phyloP scores from a whole-genome alignment of 1,139 yeast species.

The Kodamaea ohmeri region DNA sequence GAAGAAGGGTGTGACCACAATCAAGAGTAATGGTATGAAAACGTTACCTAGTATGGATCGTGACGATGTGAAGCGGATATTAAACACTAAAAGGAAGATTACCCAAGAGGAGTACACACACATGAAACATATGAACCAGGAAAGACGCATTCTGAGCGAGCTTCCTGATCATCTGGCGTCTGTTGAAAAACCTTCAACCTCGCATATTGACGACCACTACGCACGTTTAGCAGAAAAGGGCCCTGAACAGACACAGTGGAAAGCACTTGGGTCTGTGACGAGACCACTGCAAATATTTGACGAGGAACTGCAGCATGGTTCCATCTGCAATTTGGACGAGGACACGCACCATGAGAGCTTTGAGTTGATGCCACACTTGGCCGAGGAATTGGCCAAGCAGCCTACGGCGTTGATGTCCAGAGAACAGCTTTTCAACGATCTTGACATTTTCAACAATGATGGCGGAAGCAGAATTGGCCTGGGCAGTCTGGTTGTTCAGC shows the following conservation, averaged over 20 bases:
- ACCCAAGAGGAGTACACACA: slow-evolving; percentile 44
- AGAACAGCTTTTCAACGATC: slow-evolving; percentile 41
- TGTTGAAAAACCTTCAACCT: background rate
- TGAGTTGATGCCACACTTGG: slow-evolving; percentile 30
- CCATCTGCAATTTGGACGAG: slow-evolving; percentile 29
- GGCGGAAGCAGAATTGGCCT: too few species aligned
- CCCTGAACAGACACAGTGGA: background rate
- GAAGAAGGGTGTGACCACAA: slow-evolving; percentile 32
- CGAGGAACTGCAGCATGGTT: slow-evolving; percentile 40
- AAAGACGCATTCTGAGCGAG: background rate
- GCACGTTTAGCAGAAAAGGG: slow-evolving; percentile 1
- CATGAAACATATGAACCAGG: slow-evolving; percentile 27
- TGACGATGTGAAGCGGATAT: slow-evolving; percentile 43
- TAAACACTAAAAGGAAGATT: slow-evolving; percentile 38
- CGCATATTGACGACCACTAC: background rate
- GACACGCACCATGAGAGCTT: slow-evolving; percentile 21
- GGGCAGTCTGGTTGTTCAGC: too few species aligned
- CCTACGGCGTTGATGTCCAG: slow-evolving; percentile 33
- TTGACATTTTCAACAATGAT: slow-evolving; percentile 18
- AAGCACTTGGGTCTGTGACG: slow-evolving; percentile 12
- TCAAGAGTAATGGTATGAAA: slow-evolving; percentile 40
- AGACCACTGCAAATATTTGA: slow-evolving; percentile 30
- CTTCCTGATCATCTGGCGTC: background rate
- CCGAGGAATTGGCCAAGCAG: slow-evolving; percentile 34
- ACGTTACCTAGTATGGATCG: slow-evolving; percentile 50